Evolutionary conservation across 1,284 basidiomycete genomes (phyloP).

Genomic region (Sphaerobolus stellatus): DNA sequence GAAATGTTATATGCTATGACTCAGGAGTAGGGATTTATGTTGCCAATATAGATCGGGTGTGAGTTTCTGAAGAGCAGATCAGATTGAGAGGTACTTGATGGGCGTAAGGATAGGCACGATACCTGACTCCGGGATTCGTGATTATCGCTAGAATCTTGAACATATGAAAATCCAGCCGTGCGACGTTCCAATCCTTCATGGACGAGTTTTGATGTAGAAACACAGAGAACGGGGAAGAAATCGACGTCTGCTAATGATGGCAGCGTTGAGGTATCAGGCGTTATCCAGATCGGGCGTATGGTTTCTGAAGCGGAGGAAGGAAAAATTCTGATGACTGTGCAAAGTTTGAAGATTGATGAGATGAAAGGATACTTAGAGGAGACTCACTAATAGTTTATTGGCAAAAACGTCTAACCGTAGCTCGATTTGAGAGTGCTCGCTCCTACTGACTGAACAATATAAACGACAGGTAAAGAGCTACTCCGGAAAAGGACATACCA

Average conservation of each 20-base stretch:
- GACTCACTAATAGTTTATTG: conserved; percentile 52
- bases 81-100: conserved; percentile 2
- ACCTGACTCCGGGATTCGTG: conserved; percentile 86
- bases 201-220: conserved; percentile 74
- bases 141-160: conserved; percentile 89
- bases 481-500: conserved; percentile 13
- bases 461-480: conserved; percentile 27
- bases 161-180: conserved; percentile 66
- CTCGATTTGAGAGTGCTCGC: conserved; percentile 77
- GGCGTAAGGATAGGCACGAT: not conserved
- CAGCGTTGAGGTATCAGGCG: conserved; percentile 49
- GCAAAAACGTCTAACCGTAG: conserved; percentile 65
- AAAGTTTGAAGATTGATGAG: no score
- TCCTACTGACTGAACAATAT: conserved; percentile 49
- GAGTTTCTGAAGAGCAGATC: conserved; percentile 54
- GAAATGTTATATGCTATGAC: no score
- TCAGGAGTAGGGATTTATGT: conserved; percentile 54
- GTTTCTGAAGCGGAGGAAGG: conserved; percentile 46
- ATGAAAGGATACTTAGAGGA: not conserved
- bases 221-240: conserved; percentile 71
- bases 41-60: conserved; percentile 75
- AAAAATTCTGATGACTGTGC: conserved; percentile 52
- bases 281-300: conserved; percentile 71
- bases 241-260: conserved; percentile 35
- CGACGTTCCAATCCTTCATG: conserved; percentile 58